phyloP scores from a whole-genome alignment of 768 basidiomycete species.

The Austroboletus eburneus region DNA sequence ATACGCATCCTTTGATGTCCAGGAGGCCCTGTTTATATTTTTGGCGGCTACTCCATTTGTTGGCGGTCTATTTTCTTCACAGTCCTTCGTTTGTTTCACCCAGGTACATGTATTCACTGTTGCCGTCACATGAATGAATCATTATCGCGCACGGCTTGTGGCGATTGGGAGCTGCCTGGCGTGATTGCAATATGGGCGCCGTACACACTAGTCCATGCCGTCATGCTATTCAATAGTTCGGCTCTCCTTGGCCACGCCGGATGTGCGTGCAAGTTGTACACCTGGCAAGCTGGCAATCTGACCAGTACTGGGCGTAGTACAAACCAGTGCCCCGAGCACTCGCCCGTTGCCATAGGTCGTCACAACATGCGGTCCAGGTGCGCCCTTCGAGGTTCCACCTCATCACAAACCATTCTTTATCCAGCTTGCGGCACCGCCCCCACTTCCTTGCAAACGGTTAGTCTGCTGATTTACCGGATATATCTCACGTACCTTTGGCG shows the following conservation, averaged over 20 bases:
- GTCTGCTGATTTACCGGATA: conserved; percentile 33
- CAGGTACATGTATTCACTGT: conserved; percentile 25
- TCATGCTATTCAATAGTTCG: conserved; percentile 12
- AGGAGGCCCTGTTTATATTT: conserved; percentile 19
- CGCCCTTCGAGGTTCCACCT: conserved; percentile 21
- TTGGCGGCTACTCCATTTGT: conserved; percentile 6
- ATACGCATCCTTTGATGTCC: conserved; percentile 18
- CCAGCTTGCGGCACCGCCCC: conserved; percentile 26
- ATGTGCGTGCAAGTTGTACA: no score
- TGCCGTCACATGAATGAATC: conserved; percentile 7
- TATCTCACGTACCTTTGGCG: conserved; percentile 15
- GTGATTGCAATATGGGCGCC: not conserved
- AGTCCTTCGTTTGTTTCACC: conserved; percentile 26
- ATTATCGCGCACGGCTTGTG: not conserved
- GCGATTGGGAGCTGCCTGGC: not conserved
- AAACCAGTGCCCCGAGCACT: no score
- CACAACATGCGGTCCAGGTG: conserved; percentile 32
- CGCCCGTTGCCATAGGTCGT: conserved; percentile 28
- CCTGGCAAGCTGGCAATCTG: conserved; percentile 22
- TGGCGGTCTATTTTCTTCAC: conserved; percentile 14
- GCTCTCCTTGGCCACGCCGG: conserved; percentile 12
- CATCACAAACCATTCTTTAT: conserved; percentile 22
- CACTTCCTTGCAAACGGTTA: conserved; percentile 9
- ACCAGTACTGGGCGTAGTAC: no score
- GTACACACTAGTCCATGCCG: no score